Conservation (phyloP, 2,329 filamentous ascomycete species). For the Trichoderma guizhouense region DNA sequence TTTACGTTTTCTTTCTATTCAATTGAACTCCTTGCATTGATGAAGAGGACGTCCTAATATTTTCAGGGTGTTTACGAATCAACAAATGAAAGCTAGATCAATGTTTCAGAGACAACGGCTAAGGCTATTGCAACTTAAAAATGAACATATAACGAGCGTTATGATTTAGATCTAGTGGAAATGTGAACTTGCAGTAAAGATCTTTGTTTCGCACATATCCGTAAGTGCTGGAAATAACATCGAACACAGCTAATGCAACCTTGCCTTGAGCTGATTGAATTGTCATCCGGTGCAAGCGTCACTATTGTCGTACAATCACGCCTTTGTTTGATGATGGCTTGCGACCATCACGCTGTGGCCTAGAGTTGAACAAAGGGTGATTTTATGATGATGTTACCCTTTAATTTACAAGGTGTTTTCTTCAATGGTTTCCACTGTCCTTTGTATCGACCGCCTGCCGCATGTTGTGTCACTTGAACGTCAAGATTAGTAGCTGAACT, state of each 20-base stretch:
- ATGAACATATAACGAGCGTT: not conserved
- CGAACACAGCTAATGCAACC: not conserved
- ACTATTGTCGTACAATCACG: not conserved
- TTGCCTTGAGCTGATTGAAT: not conserved
- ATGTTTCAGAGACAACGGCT: not conserved
- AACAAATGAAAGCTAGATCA: not conserved
- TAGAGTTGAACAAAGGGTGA: not conserved
- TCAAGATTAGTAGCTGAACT: not conserved
- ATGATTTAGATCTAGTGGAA: not conserved
- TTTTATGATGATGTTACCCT: not conserved
- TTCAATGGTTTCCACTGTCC: not conserved
- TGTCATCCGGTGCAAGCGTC: not conserved
- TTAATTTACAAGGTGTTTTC: not conserved
- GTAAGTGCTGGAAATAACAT: not conserved
- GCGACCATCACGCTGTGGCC: not conserved
- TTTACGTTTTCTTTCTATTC: not conserved
- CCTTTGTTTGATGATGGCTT: not conserved
- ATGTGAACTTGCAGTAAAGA: not conserved
- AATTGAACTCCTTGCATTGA: not conserved
- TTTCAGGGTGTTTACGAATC: not conserved
- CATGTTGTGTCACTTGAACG: slow-evolving; percentile 1
- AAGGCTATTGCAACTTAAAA: not conserved
- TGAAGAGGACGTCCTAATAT: fast-evolving
- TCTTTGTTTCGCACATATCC: not conserved
- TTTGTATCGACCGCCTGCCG: not conserved